phyloP scores from a whole-genome alignment of 768 basidiomycete species.

The Phaeotremella fagi region DNA sequence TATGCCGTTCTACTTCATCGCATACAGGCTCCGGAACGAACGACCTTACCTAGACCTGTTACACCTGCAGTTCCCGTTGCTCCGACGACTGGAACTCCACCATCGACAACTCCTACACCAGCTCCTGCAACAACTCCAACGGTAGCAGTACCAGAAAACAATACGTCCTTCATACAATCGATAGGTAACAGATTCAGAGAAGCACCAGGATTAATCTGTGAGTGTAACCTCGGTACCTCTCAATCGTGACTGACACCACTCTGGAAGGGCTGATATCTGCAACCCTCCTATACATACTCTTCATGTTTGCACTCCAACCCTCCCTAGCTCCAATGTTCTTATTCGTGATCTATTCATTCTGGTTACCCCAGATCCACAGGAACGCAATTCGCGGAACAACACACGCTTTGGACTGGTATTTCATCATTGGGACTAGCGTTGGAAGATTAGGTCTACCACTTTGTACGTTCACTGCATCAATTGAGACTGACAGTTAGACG shows the following conservation, averaged over 20 bases:
- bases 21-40: constrained; percentile 60
- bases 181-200: background rate
- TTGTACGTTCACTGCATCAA: constrained; percentile 58
- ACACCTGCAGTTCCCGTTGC: constrained; percentile 11
- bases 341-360: constrained; percentile 68
- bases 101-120: constrained; percentile 4
- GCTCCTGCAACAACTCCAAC: constrained; percentile 3
- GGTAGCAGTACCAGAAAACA: background rate
- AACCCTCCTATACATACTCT: constrained; percentile 64
- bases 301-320: constrained; percentile 63
- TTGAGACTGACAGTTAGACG: constrained; percentile 55
- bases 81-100: constrained; percentile 2
- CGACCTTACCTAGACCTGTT: constrained; percentile 40
- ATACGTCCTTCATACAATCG: background rate
- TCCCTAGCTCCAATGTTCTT: constrained; percentile 64
- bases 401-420: constrained; percentile 64
- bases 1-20: constrained; percentile 74
- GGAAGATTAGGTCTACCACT: constrained; percentile 66
- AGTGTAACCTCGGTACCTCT: background rate
- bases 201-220: constrained; percentile 3
- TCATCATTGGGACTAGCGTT: constrained; percentile 69
- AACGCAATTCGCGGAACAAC: constrained; percentile 66
- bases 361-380: constrained; percentile 78
- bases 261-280: constrained; percentile 57
- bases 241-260: constrained; percentile 1